Conservation (phyloP, 176 grass and related monocot genomes). For the Zea luxurians region DNA sequence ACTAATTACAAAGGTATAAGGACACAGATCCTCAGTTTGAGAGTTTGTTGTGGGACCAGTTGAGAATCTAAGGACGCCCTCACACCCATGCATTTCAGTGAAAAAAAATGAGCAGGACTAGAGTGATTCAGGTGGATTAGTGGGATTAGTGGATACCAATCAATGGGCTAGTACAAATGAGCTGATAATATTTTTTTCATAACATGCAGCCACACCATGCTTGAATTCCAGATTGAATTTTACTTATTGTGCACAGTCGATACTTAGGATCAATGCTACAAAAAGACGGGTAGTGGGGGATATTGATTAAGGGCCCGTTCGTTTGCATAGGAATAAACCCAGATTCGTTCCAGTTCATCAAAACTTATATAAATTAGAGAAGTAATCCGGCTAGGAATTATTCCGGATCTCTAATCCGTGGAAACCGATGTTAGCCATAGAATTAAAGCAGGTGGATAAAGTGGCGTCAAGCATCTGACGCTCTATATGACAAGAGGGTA, state of each 20-base stretch:
- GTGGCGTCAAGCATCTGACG: too few relatives aligned
- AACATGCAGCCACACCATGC: background rate
- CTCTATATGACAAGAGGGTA: too few relatives aligned
- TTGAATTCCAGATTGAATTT: constrained; percentile 17
- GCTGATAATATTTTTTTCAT: background rate
- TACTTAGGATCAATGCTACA: background rate
- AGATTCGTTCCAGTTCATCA: too few relatives aligned
- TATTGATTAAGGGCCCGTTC: background rate
- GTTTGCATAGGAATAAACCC: too few relatives aligned
- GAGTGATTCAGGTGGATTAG: background rate
- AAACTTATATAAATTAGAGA: too few relatives aligned
- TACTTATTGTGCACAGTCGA: background rate
- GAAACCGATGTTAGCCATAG: background rate
- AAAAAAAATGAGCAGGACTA: too few relatives aligned
- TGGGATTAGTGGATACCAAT: background rate
- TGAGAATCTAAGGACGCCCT: background rate
- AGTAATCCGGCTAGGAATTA: too few relatives aligned
- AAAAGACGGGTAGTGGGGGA: background rate
- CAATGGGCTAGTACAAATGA: background rate
- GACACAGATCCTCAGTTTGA: background rate
- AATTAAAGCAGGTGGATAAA: too few relatives aligned
- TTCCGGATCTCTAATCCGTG: too few relatives aligned
- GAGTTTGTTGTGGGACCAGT: background rate
- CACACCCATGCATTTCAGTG: background rate
- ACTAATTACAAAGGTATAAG: background rate